Evolutionary conservation across 768 basidiomycete species (phyloP).

Genomic region (Pisolithus tinctorius): DNA sequence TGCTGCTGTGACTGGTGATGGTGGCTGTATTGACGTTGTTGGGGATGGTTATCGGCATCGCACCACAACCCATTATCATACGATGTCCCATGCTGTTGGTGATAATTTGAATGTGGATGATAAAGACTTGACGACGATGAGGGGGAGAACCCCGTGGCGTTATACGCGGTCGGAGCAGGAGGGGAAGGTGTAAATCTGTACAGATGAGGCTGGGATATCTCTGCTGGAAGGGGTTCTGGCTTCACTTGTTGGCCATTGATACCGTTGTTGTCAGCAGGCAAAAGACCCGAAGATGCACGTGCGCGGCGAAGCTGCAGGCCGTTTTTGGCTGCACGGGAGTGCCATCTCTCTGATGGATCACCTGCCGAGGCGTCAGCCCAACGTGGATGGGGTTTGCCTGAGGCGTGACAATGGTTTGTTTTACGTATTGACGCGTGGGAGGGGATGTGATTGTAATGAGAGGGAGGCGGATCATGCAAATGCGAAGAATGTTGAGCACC

Average conservation of each 20-base stretch:
- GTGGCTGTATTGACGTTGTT: conserved; percentile 7
- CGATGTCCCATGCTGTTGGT: conserved; percentile 29
- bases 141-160: conserved; percentile 15
- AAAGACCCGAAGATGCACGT: background rate
- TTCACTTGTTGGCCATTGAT: conserved; percentile 43
- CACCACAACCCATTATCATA: conserved; percentile 29
- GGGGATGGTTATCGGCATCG: conserved; percentile 21
- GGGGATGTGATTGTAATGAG: background rate
- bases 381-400: conserved; percentile 82
- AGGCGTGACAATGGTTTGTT: background rate
- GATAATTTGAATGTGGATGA: conserved; percentile 15
- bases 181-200: conserved; percentile 69
- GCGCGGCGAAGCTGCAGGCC: conserved; percentile 36
- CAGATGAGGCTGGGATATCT: conserved; percentile 43
- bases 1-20: conserved; percentile 18
- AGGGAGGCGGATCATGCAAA: background rate
- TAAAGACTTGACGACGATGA: background rate
- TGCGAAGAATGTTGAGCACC: background rate
- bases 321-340: conserved; percentile 74
- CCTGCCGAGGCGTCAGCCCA: conserved; percentile 72
- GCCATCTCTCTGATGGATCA: conserved; percentile 81
- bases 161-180: conserved; percentile 39
- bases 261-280: conserved; percentile 15
- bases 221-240: conserved; percentile 47
- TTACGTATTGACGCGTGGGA: background rate